Base-by-base conservation (phyloP, 2,329 filamentous ascomycete genomes). In the Diaporthe ilicicola region DNA sequence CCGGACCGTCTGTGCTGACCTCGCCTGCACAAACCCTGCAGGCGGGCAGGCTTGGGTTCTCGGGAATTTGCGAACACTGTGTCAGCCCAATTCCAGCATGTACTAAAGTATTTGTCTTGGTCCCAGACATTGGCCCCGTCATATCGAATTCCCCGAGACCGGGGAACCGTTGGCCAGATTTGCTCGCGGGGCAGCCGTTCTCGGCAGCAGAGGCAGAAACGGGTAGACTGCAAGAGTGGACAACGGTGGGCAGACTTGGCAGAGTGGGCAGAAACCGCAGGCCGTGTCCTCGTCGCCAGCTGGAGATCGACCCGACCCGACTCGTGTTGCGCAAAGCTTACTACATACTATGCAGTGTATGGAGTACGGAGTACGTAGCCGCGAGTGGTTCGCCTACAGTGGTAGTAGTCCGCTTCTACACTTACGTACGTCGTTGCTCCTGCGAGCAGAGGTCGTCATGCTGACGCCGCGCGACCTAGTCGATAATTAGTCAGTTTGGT, bases 1-100 rank as follows among this genome's bases (percentile, higher is more conserved):
- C 59, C 59, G 32, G 34, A 39, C 54, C 29, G 59, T 64, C 59
- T 64, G 59, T 64, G 59, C 59, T 64, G 37, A 62, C 5, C 19
- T 59, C 54, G 54, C 34, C 54, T 32, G 22, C 34, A 12, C 34
- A 27, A 59, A 27, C 34, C n/a, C 54, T 42, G 22, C 22, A 27
- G 22, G 34, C 44, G 37, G 34, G 13, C 54, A 27, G 55, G 55
- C 34, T 37, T 44, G 42, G 34, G 15, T 27, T 62, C n/a, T 32
- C 59, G 59, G 59, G 59, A 62, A 62, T 62, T 17, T 62, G 42
- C 42, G 27, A 62, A 62, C 59, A 50, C 44, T 64, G 59, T 50
- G 27, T 24, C 59, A 24, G 59, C n/a, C 44, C 59, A 64, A 64
- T 64, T 50, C 50, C 59, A 64, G 13, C 29, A 50, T 22, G 29